Conservation (phyloP, 352 stramenopile genomes). For the Phytophthora citrophthora region DNA sequence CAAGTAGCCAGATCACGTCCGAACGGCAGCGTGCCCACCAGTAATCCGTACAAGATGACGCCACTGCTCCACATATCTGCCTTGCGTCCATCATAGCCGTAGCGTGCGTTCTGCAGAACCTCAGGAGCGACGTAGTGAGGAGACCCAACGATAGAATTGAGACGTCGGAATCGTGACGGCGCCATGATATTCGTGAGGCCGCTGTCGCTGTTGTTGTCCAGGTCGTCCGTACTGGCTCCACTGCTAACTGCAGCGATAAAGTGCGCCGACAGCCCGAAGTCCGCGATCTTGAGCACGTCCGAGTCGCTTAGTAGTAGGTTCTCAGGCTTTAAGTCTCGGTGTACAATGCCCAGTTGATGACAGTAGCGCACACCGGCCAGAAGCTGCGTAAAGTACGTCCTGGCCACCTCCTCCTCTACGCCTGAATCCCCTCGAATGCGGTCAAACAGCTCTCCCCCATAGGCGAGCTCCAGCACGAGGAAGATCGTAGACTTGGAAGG, state of each 20-base stretch:
- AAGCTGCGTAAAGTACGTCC: slow-evolving; percentile 90
- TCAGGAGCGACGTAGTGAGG: slow-evolving; percentile 97
- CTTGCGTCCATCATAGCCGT: slow-evolving; percentile 93
- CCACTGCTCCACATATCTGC: slow-evolving; percentile 94
- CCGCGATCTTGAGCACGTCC: slow-evolving; percentile 94
- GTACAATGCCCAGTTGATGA: slow-evolving; percentile 92
- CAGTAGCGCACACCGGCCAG: slow-evolving; percentile 90
- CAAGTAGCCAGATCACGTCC: slow-evolving; percentile 94
- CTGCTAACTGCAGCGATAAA: slow-evolving; percentile 87
- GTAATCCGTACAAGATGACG: slow-evolving; percentile 93
- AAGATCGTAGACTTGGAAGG: slow-evolving; percentile 95
- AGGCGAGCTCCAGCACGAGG: slow-evolving; percentile 92
- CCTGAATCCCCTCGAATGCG: slow-evolving; percentile 89
- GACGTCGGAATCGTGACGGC: slow-evolving; percentile 73
- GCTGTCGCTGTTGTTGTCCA: slow-evolving; percentile 36
- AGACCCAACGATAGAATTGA: slow-evolving; percentile 96
- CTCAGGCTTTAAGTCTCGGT: slow-evolving; percentile 97
- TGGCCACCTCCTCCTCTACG: slow-evolving; percentile 82
- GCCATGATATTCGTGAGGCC: slow-evolving; percentile 31
- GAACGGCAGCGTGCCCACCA: slow-evolving; percentile 95
- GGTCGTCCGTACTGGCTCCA: slow-evolving; percentile 45
- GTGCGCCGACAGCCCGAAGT: slow-evolving; percentile 94
- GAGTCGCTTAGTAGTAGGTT: slow-evolving; percentile 94
- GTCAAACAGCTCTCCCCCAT: slow-evolving; percentile 93
- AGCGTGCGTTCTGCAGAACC: slow-evolving; percentile 90